Evolutionary conservation across 1,284 basidiomycete species (phyloP), one percentile per base, ranked within the genome.

Genomic region (Pyrrhoderma noxium): DNA sequence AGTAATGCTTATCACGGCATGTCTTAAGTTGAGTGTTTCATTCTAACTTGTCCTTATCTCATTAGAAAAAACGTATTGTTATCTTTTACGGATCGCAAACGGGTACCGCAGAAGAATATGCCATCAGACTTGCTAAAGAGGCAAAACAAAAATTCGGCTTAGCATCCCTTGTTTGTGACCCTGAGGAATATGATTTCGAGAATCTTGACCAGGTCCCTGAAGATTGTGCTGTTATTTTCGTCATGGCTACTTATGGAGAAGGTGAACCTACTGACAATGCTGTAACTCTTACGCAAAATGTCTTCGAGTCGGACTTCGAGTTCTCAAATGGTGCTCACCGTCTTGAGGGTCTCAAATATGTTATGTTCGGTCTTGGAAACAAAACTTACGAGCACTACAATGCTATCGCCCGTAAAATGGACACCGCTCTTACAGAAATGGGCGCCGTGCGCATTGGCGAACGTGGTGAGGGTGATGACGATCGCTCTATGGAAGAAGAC

Each of bases 401-500:
- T 67, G 79, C 85, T 53, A 89, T 97, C 58, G 82, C 88, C 9
- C 80, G 85, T 52, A 82, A 85, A 59, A 76, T 95, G 54, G 94
- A 99, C 64, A 64, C 73, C 3, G 70, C 81, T 41, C 73, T 99
- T 52, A 65, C 76, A 8, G 81, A 83, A 60, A 85, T 95, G 72
- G 94, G 93, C 31, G 96, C 83, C 25, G 70, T 77, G 54, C 82
- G 93, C 55, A 89, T 99, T 48, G 94, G 94, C 47, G 85, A 89
- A 65, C 79, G 86, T 39, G 96, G 95, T 16, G 93, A 98, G 70
- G 95, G 95, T 59, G 95, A 99, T 64, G 95, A 99, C 65, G 95
- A 99, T 70, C 96, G 96, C 76, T 93, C 89, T 64, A 95, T 99
- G 91, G 95, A 99, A 68, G 96, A 99, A 72, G 95, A 99, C 70